Evolutionary conservation across 495 filamentous ascomycete genomes (phyloP).

Genomic region (Neurospora discreta): DNA sequence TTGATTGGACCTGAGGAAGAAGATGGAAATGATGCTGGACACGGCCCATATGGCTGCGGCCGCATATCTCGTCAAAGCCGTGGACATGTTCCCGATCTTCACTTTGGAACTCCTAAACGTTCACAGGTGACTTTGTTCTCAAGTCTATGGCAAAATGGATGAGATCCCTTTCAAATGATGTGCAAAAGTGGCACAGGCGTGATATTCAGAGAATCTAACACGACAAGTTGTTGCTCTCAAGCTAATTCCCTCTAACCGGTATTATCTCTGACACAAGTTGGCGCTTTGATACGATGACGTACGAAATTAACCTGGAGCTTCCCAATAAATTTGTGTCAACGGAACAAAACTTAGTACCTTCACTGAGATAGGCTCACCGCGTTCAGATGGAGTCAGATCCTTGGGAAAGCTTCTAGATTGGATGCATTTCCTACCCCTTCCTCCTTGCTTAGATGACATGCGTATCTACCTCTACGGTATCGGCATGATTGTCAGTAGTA

Average conservation of each 20-base stretch:
- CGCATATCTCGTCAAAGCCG: background rate
- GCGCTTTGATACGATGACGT: no score
- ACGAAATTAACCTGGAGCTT: background rate
- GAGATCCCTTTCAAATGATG: no score
- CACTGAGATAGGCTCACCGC: background rate
- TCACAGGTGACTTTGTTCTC: no score
- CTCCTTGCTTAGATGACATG: background rate
- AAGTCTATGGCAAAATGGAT: no score
- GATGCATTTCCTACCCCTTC: background rate
- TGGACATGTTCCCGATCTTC: no score
- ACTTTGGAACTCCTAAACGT: no score
- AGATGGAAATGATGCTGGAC: background rate
- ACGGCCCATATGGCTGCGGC: background rate
- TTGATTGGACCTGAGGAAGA: background rate
- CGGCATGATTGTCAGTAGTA: background rate
- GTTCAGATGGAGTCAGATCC: background rate
- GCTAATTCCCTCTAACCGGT: no score
- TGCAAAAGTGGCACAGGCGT: rapidly evolving
- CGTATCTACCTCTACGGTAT: background rate
- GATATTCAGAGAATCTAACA: background rate
- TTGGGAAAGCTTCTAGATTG: background rate
- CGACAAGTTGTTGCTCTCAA: no score
- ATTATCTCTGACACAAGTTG: no score
- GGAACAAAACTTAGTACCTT: background rate
- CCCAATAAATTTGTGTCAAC: background rate